A percentile compares a stretch with the other conserved stretches of the same genome.
Evolutionary conservation across 192 early-diverging fungal species (phyloP).

Genomic region (Linnemannia elongata): DNA sequence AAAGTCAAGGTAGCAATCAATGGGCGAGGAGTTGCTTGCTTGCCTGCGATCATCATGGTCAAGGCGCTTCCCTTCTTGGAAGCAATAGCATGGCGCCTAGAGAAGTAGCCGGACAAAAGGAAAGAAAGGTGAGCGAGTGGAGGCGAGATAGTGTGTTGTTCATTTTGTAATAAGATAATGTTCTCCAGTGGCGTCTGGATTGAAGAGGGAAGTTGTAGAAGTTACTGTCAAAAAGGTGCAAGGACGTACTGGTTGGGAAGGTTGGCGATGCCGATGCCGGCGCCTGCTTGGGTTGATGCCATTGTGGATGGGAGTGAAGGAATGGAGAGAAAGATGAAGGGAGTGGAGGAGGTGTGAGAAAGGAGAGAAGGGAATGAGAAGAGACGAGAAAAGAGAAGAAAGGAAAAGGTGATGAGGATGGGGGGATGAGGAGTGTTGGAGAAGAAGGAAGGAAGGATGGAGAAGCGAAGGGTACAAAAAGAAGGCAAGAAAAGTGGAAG

Average conservation of each 20-base stretch:
- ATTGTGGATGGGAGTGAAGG: slow-evolving; percentile 21
- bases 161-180: background rate
- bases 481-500: no score
- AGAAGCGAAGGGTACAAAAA: background rate
- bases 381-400: background rate
- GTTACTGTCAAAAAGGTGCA: slow-evolving; percentile 92
- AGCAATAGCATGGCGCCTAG: background rate
- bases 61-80: slow-evolving; percentile 2
- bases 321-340: background rate
- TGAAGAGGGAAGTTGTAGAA: slow-evolving; percentile 17
- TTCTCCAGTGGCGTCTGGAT: background rate
- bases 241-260: slow-evolving; percentile 91
- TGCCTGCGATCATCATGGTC: slow-evolving; percentile 6
- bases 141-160: background rate
- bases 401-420: background rate
- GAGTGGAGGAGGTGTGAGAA: background rate
- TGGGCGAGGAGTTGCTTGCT: background rate
- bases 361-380: slow-evolving; percentile 7
- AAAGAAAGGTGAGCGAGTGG: background rate
- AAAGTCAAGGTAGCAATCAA: background rate
- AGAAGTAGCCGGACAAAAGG: background rate
- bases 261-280: slow-evolving; percentile 95
- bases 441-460: background rate
- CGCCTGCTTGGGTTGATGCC: slow-evolving; percentile 59
- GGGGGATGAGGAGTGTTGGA: background rate